These are phyloP conservation scores for Lactarius vividus DNA, from an alignment of 768 basidiomycete species.

Conservation along the genomic window DNA sequence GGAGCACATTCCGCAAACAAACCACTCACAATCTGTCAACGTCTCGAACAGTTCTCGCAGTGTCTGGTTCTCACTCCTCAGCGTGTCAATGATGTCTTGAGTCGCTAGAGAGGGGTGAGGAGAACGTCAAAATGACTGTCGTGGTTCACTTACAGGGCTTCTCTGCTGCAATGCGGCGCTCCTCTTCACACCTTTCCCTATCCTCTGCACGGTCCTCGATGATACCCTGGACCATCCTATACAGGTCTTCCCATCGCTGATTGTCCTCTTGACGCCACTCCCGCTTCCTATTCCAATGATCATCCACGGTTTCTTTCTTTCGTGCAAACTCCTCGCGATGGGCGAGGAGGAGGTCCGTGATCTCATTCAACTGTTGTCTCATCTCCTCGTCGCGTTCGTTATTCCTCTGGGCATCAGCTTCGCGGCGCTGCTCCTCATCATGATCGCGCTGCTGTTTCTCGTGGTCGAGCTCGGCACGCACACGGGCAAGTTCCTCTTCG, in stretches of 20 bases:
- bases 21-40: slow-evolving; percentile 55
- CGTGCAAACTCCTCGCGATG: slow-evolving; percentile 56
- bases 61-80: slow-evolving; percentile 57
- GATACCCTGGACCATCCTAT: slow-evolving; percentile 59
- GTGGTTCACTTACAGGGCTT: slow-evolving; percentile 49
- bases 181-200: slow-evolving; percentile 50
- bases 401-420: slow-evolving; percentile 55
- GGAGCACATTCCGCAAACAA: neutral
- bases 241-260: slow-evolving; percentile 51
- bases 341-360: slow-evolving; percentile 70
- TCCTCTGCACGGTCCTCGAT: slow-evolving; percentile 54
- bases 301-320: slow-evolving; percentile 60
- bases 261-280: slow-evolving; percentile 59
- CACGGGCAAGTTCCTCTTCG: slow-evolving; percentile 58
- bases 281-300: slow-evolving; percentile 62
- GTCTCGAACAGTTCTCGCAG: slow-evolving; percentile 53
- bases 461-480: slow-evolving; percentile 58
- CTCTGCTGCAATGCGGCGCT: slow-evolving; percentile 48
- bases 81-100: slow-evolving; percentile 57
- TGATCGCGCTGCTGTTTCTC: slow-evolving; percentile 57
- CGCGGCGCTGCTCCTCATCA: slow-evolving; percentile 61
- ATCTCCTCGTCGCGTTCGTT: slow-evolving; percentile 60
- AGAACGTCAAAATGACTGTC: slow-evolving; percentile 21
- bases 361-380: slow-evolving; percentile 60
- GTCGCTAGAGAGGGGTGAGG: slow-evolving; percentile 42